Conservation (phyloP, 2,329 filamentous ascomycete species). For the Pestalotiopsis sp. region DNA sequence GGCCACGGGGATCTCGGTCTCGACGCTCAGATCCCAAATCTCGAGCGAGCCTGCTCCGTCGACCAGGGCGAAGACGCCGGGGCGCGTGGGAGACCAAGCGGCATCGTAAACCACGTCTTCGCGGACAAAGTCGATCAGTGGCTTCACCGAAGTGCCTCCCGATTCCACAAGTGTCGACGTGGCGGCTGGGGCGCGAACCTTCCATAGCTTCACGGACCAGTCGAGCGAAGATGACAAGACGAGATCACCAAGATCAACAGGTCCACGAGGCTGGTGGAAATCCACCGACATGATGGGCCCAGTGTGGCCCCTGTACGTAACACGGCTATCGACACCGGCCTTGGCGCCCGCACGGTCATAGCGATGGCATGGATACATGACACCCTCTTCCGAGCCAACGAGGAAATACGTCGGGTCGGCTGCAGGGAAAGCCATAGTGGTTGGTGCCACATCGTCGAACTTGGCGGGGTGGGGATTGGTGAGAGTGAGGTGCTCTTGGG, state of each 20-base stretch:
- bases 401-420: slow-evolving; percentile 97
- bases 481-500: slow-evolving; percentile 89
- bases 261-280: slow-evolving; percentile 90
- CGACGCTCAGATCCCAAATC: slow-evolving; percentile 90
- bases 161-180: slow-evolving; percentile 58
- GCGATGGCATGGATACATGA: slow-evolving; percentile 92
- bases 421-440: slow-evolving; percentile 90
- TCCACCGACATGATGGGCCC: slow-evolving; percentile 95
- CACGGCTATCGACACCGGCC: slow-evolving; percentile 86
- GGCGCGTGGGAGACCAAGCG: slow-evolving; percentile 91
- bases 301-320: slow-evolving; percentile 86
- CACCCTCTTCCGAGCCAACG: slow-evolving; percentile 93
- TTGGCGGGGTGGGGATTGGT: slow-evolving; percentile 82
- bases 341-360: slow-evolving; percentile 98
- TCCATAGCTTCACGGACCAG: slow-evolving; percentile 98
- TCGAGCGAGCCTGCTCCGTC: slow-evolving; percentile 92
- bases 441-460: slow-evolving; percentile 92
- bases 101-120: slow-evolving; percentile 98
- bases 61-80: slow-evolving; percentile 90
- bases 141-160: slow-evolving; percentile 57
- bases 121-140: slow-evolving; percentile 84
- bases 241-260: slow-evolving; percentile 90
- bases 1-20: slow-evolving; percentile 88
- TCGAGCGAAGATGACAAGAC: slow-evolving; percentile 91
- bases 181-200: slow-evolving; percentile 78